Evolutionary conservation across 129 eudicot species (phyloP).

Genomic region (Mikania micrantha): DNA sequence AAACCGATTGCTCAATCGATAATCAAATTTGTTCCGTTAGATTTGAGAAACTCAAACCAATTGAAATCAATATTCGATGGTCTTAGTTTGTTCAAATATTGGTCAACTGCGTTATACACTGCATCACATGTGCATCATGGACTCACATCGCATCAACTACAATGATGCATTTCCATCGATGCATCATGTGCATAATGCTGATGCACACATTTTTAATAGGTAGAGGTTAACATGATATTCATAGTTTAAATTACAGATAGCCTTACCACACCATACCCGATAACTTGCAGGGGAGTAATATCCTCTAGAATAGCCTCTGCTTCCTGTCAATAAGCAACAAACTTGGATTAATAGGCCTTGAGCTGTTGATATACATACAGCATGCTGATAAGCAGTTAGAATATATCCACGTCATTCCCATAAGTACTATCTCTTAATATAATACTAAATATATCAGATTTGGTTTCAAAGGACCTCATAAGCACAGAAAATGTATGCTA

Average conservation of each 20-base stretch:
- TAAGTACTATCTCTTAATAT: not conserved
- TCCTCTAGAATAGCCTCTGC: constrained; percentile 87
- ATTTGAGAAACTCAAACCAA: too few species aligned
- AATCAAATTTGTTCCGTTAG: too few species aligned
- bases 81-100: too few species aligned
- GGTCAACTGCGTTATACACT: too few species aligned
- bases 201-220: too few species aligned
- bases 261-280: constrained; percentile 76
- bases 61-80: too few species aligned
- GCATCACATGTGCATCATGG: too few species aligned
- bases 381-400: not conserved
- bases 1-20: too few species aligned
- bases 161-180: too few species aligned
- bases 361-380: constrained; percentile 3
- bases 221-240: not conserved
- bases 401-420: constrained; percentile 1
- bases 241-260: constrained; percentile 9
- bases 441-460: not conserved
- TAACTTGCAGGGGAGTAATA: constrained; percentile 59
- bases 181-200: too few species aligned
- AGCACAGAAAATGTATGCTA: not conserved
- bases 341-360: constrained; percentile 12
- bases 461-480: not conserved
- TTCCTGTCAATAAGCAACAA: constrained; percentile 43
- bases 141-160: too few species aligned